Base-by-base conservation (phyloP, 148 eudicot species). In the Rhododendron williamsianum region DNA sequence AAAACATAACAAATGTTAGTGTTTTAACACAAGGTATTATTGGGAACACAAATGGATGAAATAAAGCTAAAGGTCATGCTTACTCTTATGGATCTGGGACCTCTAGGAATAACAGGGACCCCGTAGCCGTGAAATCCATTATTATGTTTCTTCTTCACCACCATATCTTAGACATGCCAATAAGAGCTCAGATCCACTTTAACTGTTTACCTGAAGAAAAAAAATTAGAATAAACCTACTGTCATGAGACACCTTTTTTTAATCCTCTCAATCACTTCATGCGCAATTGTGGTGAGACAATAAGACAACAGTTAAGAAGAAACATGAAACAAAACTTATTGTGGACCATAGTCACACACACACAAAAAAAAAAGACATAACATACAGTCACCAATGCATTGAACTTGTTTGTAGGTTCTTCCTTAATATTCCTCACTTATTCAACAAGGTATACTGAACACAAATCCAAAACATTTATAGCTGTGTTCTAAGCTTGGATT, bases 71-170 rank as follows among this genome's bases (percentile, higher is more conserved):
- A 86, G 15, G 74, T 81, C 3, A 30, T 38, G 46, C 94, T 91
- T 92, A 97, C 98, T 86, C 99, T 93, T 27, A 89, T 81, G 81
- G 99, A 97, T 93, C 99, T 90, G 69, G 95, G 98, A 90, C 94
- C 99, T 89, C 89, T 91, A 21, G 99, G 99, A 74, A 95, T 88
- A 86, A 82, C 86, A 82, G 95, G 93, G 78, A 91, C 89, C 67
- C 84, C 88, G 87, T 85, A 91, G 76, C 95, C 93, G 85, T 83
- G 87, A 80, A 92, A 87, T 85, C 95, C 95, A 87, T 86, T 89
- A 84, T 92, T 92, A 85, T 87, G 83, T 79, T 89, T 92, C 88
- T 92, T 92, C 90, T 95, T 95, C 87, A 89, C 85, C 93, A 93
- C 96, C 98, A 97, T 97, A 87, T 87, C 93, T 91, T 87, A 91